phyloP scores from a whole-genome alignment of 2,329 filamentous ascomycete species.

The Fusarium globosum region DNA sequence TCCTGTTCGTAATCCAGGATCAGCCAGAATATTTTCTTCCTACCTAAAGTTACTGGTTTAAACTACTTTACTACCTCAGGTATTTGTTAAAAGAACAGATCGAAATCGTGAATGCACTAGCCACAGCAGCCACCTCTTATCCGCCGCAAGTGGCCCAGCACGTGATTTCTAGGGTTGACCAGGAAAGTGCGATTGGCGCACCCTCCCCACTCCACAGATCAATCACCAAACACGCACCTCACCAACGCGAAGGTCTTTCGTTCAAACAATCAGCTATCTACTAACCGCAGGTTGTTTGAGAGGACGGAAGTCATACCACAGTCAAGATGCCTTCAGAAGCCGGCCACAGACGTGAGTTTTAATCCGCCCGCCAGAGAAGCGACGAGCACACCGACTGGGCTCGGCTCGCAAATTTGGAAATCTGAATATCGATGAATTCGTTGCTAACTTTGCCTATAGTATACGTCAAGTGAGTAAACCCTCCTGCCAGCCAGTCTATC shows the following conservation, averaged over 20 bases:
- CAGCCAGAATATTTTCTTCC: neutral
- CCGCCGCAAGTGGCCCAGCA: constrained; percentile 24
- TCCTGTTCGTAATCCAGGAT: neutral
- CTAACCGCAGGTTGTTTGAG: constrained; percentile 59
- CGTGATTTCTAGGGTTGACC: constrained; percentile 51
- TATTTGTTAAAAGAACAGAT: neutral
- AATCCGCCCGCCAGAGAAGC: constrained; percentile 13
- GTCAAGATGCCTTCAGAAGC: constrained; percentile 89
- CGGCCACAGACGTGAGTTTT: constrained; percentile 88
- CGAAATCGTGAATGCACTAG: neutral
- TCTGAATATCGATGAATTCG: constrained; percentile 27
- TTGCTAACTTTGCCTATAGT: constrained; percentile 65
- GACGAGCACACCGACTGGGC: constrained; percentile 21
- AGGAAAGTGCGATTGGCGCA: constrained; percentile 40
- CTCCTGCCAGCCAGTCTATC: constrained; percentile 3
- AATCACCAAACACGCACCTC: constrained; percentile 55
- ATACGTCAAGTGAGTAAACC: constrained; percentile 85
- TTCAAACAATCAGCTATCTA: constrained; percentile 58
- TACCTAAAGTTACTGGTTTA: neutral
- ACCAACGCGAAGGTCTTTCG: constrained; percentile 58
- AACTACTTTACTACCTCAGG: too few relatives aligned
- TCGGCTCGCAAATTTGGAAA: constrained; percentile 18
- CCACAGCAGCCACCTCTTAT: neutral
- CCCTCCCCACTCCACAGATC: constrained; percentile 52
- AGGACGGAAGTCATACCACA: constrained; percentile 59